phyloP scores from a whole-genome alignment of 768 basidiomycete genomes.

The Amylocystis lapponica region DNA sequence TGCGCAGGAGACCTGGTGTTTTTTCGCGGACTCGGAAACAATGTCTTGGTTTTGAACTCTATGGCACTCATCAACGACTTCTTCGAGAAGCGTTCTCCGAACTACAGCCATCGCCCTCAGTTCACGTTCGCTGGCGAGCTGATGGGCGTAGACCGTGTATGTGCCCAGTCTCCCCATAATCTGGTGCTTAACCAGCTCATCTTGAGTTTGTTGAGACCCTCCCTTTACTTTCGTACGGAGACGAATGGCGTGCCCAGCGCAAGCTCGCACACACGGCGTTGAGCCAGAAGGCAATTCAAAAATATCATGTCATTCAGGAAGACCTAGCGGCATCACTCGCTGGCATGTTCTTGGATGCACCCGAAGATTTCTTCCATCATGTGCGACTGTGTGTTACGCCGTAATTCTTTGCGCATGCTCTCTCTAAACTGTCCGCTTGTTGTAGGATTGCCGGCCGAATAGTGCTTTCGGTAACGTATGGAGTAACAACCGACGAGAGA shows the following conservation, averaged over 20 bases:
- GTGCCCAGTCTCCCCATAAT: neutral
- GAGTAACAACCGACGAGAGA: neutral
- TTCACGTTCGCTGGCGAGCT: constrained; percentile 33
- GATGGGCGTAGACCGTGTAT: constrained; percentile 21
- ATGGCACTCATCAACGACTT: constrained; percentile 23
- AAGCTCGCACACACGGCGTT: constrained; percentile 27
- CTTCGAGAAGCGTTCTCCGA: constrained; percentile 20
- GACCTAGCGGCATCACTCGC: constrained; percentile 15
- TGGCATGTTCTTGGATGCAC: constrained; percentile 1
- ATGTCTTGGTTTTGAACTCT: constrained; percentile 25
- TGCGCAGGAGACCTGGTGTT: constrained; percentile 25
- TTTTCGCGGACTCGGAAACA: constrained; percentile 22
- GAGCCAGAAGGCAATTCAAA: constrained; percentile 23
- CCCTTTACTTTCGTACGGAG: constrained; percentile 17
- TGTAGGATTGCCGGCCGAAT: constrained; percentile 1
- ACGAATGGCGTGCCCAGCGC: constrained; percentile 19
- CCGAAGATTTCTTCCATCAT: constrained; percentile 6
- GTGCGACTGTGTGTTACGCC: constrained; percentile 7
- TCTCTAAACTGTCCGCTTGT: no score
- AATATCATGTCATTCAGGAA: constrained; percentile 28
- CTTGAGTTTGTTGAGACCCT: constrained; percentile 18
- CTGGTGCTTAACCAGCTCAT: no score
- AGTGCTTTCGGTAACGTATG: constrained; percentile 8
- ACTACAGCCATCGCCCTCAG: constrained; percentile 27
- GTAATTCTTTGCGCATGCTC: no score